Conservation (phyloP, 2,329 filamentous ascomycete genomes). For the Didymella glomerata region DNA sequence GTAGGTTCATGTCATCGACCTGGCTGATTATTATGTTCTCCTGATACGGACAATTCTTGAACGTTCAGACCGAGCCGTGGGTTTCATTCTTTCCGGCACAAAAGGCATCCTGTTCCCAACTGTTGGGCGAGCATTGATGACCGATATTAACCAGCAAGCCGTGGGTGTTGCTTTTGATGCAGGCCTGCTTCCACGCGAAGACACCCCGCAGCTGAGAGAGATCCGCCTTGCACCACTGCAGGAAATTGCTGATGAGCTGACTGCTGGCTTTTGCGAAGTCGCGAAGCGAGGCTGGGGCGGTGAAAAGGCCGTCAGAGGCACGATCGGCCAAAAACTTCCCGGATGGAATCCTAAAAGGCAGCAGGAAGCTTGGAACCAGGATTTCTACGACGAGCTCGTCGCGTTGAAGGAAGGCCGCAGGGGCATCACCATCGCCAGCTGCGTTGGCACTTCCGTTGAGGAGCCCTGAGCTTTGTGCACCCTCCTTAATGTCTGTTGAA, state of each 20-base stretch:
- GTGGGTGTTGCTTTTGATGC: background rate
- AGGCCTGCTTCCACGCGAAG: background rate
- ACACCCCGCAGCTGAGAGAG: background rate
- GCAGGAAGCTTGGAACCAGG: background rate
- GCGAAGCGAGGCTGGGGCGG: background rate
- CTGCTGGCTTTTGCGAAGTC: background rate
- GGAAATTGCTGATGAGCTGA: background rate
- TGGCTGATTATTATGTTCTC: background rate
- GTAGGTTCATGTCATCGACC: background rate
- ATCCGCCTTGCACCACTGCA: background rate
- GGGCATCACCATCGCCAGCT: background rate
- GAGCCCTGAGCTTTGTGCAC: background rate
- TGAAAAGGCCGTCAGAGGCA: background rate
- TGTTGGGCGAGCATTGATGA: background rate
- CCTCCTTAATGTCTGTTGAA: background rate
- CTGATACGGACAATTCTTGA: background rate
- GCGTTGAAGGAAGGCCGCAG: background rate
- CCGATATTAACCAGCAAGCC: background rate
- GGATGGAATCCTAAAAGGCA: background rate
- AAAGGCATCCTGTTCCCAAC: background rate
- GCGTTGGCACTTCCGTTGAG: background rate
- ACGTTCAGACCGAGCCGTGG: background rate
- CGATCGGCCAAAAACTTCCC: background rate
- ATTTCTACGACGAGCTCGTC: background rate
- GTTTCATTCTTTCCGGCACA: background rate